Percentiles rank a stretch among this genome's conserved stretches.
Conservation (phyloP, 2,329 filamentous ascomycete genomes). For the Trichoderma endophyticum region DNA sequence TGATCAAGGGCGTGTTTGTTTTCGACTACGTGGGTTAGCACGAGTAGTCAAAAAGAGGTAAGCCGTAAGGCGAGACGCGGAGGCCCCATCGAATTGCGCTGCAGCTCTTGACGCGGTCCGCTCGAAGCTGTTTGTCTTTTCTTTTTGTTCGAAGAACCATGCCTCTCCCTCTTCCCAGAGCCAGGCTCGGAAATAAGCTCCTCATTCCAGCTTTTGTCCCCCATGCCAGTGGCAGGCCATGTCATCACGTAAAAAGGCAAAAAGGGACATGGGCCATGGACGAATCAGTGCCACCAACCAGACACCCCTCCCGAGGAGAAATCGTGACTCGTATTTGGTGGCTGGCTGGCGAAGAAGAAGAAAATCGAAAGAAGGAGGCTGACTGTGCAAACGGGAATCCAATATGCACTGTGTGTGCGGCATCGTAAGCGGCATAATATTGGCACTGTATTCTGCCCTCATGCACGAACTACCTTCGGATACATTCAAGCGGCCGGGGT, state of each 20-base stretch:
- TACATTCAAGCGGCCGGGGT: background rate
- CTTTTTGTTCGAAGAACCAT: background rate
- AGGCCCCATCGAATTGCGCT: background rate
- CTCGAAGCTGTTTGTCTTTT: background rate
- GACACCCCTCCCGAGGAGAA: background rate
- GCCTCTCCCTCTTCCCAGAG: background rate
- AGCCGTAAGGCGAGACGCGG: background rate
- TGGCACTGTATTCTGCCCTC: background rate
- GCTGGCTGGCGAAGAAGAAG: background rate
- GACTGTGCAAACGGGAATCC: background rate
- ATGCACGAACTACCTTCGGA: background rate
- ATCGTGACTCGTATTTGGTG: background rate
- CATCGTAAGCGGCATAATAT: background rate
- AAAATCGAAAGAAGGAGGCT: background rate
- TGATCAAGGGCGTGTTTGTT: background rate
- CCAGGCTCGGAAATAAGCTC: conserved; percentile 8
- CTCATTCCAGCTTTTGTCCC: conserved; percentile 12
- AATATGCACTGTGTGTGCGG: background rate
- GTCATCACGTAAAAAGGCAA: conserved; percentile 6
- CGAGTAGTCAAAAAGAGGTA: background rate
- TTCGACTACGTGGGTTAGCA: background rate
- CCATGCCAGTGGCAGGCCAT: conserved; percentile 3
- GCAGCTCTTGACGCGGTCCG: background rate
- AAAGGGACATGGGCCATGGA: background rate
- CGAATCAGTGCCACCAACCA: background rate